Conservation (phyloP, 2,329 filamentous ascomycete species). For the Diaporthe ampelina region DNA sequence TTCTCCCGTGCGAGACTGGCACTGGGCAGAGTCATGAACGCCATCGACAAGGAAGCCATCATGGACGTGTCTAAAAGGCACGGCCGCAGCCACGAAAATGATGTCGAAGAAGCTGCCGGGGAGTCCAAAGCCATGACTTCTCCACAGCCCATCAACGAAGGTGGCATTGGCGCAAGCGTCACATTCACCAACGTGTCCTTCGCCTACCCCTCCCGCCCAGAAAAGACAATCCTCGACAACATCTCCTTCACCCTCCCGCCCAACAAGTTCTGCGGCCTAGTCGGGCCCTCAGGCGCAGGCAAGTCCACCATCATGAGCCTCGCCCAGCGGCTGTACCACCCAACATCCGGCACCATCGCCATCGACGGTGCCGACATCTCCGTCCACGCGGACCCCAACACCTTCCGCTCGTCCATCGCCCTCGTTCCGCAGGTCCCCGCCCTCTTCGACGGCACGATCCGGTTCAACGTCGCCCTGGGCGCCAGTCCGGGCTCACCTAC, state of each 20-base stretch:
- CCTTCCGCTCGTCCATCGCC: background rate
- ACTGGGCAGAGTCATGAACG: background rate
- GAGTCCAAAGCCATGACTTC: background rate
- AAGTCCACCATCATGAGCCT: constrained; percentile 5
- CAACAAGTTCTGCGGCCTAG: constrained; percentile 11
- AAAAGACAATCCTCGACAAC: constrained; percentile 1
- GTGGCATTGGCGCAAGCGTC: background rate
- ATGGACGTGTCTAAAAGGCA: background rate
- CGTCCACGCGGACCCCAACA: background rate
- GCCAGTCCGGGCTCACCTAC: background rate
- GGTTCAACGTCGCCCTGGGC: constrained; percentile 6
- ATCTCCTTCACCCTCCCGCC: constrained; percentile 4
- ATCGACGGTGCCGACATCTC: constrained; percentile 3
- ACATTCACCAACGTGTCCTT: constrained; percentile 7
- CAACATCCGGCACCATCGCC: background rate
- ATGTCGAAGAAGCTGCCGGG: background rate
- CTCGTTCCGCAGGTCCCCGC: constrained; percentile 2
- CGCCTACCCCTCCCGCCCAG: constrained; percentile 5
- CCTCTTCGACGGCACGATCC: constrained; percentile 6
- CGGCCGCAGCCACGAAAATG: background rate
- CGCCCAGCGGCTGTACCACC: constrained; percentile 4
- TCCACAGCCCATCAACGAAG: background rate
- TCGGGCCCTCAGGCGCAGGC: constrained; percentile 5
- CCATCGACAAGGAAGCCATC: constrained; percentile 6
- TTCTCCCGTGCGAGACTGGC: constrained; percentile 1